Percentiles rank a stretch among this genome's conserved stretches.
Conservation (phyloP, 2,329 filamentous ascomycete species). For the Aspergillus fumigatus region DNA sequence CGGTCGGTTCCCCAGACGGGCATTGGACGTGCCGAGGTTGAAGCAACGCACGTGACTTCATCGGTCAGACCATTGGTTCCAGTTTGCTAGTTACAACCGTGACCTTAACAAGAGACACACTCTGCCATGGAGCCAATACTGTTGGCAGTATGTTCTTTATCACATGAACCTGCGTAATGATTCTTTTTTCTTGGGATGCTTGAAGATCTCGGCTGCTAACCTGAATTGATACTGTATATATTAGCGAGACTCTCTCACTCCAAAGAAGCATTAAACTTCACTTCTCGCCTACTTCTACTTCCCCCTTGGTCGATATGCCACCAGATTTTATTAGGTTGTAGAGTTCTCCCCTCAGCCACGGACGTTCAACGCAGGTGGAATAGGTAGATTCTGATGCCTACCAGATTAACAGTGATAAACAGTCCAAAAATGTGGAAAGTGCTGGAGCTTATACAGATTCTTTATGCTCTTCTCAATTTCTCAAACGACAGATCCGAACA, state of each 20-base stretch:
- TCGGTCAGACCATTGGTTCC: background rate
- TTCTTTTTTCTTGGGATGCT: background rate
- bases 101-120: background rate
- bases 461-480: too few species aligned
- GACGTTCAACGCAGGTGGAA: too few species aligned
- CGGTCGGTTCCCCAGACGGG: constrained; percentile 18
- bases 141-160: background rate
- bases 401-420: too few species aligned
- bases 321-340: too few species aligned
- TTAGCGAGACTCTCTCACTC: background rate
- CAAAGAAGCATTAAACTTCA: background rate
- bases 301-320: too few species aligned
- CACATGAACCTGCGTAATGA: background rate
- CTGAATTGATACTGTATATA: background rate
- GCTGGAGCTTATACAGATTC: too few species aligned
- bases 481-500: too few species aligned
- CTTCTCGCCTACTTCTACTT: too few species aligned
- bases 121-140: background rate
- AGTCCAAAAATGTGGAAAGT: too few species aligned
- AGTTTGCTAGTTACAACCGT: background rate
- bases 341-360: too few species aligned
- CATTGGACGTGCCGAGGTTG: constrained; percentile 14
- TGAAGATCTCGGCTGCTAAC: background rate
- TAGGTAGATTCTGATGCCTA: too few species aligned
- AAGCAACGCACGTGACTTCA: constrained; percentile 9